Conservation (phyloP, 2,329 filamentous ascomycete genomes). For the Grosmannia serpens region DNA sequence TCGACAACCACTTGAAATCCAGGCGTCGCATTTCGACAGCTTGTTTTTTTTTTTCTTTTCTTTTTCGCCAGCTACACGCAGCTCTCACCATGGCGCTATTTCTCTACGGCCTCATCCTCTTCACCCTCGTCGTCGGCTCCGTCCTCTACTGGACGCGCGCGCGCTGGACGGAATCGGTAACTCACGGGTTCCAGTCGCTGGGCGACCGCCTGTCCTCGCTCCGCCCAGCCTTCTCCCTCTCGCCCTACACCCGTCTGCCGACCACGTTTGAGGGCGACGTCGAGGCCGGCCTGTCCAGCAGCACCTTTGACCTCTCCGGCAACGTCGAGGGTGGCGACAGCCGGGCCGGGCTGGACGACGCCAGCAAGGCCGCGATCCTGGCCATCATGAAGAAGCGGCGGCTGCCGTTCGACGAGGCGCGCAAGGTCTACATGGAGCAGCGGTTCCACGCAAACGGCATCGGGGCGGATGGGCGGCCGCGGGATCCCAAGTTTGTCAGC, state of each 20-base stretch:
- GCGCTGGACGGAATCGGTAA: slow-evolving; percentile 62
- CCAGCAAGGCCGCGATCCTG: slow-evolving; percentile 70
- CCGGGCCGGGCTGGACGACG: slow-evolving; percentile 69
- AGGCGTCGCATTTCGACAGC: neutral
- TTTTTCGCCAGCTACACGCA: neutral
- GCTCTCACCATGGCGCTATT: slow-evolving; percentile 57
- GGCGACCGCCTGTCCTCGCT: slow-evolving; percentile 39
- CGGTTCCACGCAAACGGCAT: slow-evolving; percentile 82
- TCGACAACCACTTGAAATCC: neutral
- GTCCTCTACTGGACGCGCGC: slow-evolving; percentile 70
- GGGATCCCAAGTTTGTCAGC: slow-evolving; percentile 91
- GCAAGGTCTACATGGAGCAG: slow-evolving; percentile 74
- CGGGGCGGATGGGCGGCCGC: slow-evolving; percentile 72
- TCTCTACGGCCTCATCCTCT: slow-evolving; percentile 65
- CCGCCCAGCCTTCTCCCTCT: slow-evolving; percentile 30
- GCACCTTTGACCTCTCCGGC: slow-evolving; percentile 67
- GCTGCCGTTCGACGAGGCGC: slow-evolving; percentile 82
- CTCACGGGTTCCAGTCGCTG: slow-evolving; percentile 30
- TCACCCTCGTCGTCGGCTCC: slow-evolving; percentile 60
- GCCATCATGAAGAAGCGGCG: slow-evolving; percentile 80
- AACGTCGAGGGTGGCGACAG: slow-evolving; percentile 74
- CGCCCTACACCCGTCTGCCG: slow-evolving; percentile 69
- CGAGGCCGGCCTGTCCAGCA: slow-evolving; percentile 74
- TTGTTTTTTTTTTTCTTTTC: too few relatives aligned
- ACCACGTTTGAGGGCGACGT: slow-evolving; percentile 78